Conservation (phyloP, 2,329 filamentous ascomycete genomes). For the Furcasterigmium furcatum region DNA sequence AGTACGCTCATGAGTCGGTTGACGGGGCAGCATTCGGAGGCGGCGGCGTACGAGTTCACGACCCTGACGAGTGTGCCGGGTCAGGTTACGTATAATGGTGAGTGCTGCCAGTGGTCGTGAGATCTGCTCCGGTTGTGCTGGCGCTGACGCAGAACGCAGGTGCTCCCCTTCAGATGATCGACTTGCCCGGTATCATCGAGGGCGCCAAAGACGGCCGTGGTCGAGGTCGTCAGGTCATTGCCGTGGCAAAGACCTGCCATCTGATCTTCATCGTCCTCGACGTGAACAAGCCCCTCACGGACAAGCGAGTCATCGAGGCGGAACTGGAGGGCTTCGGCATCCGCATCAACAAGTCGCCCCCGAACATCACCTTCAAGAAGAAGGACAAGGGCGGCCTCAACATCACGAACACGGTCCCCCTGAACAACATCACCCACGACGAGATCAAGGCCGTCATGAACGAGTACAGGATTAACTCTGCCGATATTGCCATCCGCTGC, state of each 20-base stretch:
- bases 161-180: conserved; percentile 96
- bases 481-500: conserved; percentile 95
- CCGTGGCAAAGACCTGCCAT: conserved; percentile 97
- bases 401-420: conserved; percentile 89
- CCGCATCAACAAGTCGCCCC: conserved; percentile 92
- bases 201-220: conserved; percentile 98
- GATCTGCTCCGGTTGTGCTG: no score
- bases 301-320: conserved; percentile 92
- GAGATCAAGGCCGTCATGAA: conserved; percentile 98
- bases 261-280: conserved; percentile 98
- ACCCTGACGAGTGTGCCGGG: conserved; percentile 96
- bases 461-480: conserved; percentile 95
- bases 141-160: conserved; percentile 33
- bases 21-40: conserved; percentile 96
- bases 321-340: conserved; percentile 98
- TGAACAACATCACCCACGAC: conserved; percentile 89
- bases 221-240: conserved; percentile 96
- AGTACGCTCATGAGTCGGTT: conserved; percentile 94
- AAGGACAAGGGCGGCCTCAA: conserved; percentile 98
- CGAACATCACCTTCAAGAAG: conserved; percentile 99
- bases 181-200: conserved; percentile 97
- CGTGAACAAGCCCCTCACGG: conserved; percentile 96
- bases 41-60: conserved; percentile 96
- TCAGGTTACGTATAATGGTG: conserved; percentile 89
- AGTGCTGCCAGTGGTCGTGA: conserved; percentile 10